These are phyloP conservation scores for Luvunga scandens DNA, from an alignment of 345 rosid genomes.

Conservation along the genomic window DNA sequence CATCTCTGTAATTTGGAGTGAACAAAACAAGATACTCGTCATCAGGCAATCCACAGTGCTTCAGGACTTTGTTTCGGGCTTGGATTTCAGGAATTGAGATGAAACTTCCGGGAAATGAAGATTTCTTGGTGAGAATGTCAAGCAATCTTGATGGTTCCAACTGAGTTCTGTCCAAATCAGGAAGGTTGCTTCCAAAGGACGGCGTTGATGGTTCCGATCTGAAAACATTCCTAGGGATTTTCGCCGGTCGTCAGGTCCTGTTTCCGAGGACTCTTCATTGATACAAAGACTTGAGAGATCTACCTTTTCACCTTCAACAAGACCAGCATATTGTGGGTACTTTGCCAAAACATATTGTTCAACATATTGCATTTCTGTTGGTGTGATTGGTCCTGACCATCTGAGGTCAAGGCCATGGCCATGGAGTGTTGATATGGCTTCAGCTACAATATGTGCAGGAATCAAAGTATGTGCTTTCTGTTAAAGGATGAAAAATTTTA, in stretches of 20 bases:
- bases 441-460: constrained; percentile 71
- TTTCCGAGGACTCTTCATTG: constrained; percentile 45
- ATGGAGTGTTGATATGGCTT: constrained; percentile 67
- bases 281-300: constrained; percentile 56
- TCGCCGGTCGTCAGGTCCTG: constrained; percentile 30
- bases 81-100: constrained; percentile 71
- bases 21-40: constrained; percentile 62
- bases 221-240: constrained; percentile 34
- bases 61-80: constrained; percentile 55
- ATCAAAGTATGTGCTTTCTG: constrained; percentile 65
- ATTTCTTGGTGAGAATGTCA: constrained; percentile 61
- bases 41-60: constrained; percentile 59
- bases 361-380: constrained; percentile 65
- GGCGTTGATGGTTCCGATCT: constrained; percentile 37
- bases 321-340: constrained; percentile 66
- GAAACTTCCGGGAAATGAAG: constrained; percentile 70
- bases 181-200: constrained; percentile 36
- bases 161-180: constrained; percentile 53
- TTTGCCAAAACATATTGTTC: constrained; percentile 64
- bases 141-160: constrained; percentile 61
- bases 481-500: background rate
- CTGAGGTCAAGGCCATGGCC: constrained; percentile 65
- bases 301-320: constrained; percentile 42
- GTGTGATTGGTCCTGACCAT: constrained; percentile 78
- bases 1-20: constrained; percentile 61